Percentiles rank a stretch among this genome's conserved stretches.
phyloP scores from a whole-genome alignment of 495 filamentous ascomycete species.

The Monascus purpureus region DNA sequence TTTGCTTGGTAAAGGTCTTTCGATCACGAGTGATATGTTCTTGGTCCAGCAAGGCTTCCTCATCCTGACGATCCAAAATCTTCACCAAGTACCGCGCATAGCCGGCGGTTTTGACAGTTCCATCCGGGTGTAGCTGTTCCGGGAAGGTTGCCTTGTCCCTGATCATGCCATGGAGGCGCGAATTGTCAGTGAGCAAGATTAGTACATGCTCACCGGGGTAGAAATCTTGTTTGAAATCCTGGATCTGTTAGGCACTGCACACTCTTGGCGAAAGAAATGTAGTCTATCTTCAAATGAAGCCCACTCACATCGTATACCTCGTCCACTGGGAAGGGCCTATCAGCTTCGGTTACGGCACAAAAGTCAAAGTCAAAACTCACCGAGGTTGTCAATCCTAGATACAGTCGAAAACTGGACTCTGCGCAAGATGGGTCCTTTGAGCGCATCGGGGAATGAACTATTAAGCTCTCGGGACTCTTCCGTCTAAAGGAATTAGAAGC shows the following conservation, averaged over 20 bases:
- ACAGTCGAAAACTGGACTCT: constrained; percentile 84
- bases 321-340: constrained; percentile 41
- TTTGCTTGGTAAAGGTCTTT: constrained; percentile 89
- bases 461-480: constrained; percentile 82
- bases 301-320: constrained; percentile 46
- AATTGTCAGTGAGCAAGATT: constrained; percentile 53
- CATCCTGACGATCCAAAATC: constrained; percentile 49
- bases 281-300: background rate
- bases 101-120: constrained; percentile 44
- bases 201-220: constrained; percentile 83
- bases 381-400: constrained; percentile 82
- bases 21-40: constrained; percentile 75
- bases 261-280: background rate
- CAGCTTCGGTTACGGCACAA: constrained; percentile 11
- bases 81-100: constrained; percentile 75
- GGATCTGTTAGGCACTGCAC: constrained; percentile 28
- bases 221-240: constrained; percentile 88
- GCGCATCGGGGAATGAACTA: constrained; percentile 74
- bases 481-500: constrained; percentile 32
- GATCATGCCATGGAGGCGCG: constrained; percentile 62
- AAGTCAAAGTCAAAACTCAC: constrained; percentile 25
- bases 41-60: constrained; percentile 69
- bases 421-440: constrained; percentile 82
- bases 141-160: constrained; percentile 76
- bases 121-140: constrained; percentile 46